These are phyloP conservation scores for Sporobolomyces roseus DNA, from an alignment of 768 basidiomycete genomes.

Conservation along the genomic window DNA sequence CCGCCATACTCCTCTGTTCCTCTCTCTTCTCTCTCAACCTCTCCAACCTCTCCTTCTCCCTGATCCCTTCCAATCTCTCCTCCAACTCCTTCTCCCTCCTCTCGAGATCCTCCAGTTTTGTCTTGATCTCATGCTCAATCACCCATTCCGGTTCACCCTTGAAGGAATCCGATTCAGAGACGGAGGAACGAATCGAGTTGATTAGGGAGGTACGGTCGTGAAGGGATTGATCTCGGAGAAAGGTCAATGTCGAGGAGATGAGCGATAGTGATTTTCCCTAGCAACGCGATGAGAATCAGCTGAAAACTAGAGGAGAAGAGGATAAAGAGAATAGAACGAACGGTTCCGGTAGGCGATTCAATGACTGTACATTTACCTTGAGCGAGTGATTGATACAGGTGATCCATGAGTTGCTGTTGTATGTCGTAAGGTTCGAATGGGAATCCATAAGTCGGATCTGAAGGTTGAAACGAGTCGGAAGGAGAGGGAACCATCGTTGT, in stretches of 20 bases:
- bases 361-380: constrained; percentile 68
- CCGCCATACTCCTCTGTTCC: neutral
- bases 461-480: too few relatives aligned
- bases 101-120: constrained; percentile 64
- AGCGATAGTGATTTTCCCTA: constrained; percentile 87
- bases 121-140: constrained; percentile 63
- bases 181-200: constrained; percentile 17
- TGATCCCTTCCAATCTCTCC: constrained; percentile 46
- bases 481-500: too few relatives aligned
- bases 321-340: constrained; percentile 44
- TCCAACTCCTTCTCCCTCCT: constrained; percentile 40
- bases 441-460: constrained; percentile 53
- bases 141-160: constrained; percentile 64
- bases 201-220: constrained; percentile 18
- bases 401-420: constrained; percentile 80
- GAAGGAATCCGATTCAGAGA: too few relatives aligned
- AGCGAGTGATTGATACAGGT: constrained; percentile 76
- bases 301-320: neutral
- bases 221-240: constrained; percentile 68
- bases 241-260: constrained; percentile 62
- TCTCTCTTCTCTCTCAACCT: constrained; percentile 47
- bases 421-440: constrained; percentile 83
- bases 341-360: constrained; percentile 86
- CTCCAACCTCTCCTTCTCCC: constrained; percentile 45
- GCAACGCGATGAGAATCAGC: constrained; percentile 4